A percentile compares a stretch with the other conserved stretches of the same genome.
Evolutionary conservation across 495 filamentous ascomycete species (phyloP).

Genomic region (Tuber magnatum): DNA sequence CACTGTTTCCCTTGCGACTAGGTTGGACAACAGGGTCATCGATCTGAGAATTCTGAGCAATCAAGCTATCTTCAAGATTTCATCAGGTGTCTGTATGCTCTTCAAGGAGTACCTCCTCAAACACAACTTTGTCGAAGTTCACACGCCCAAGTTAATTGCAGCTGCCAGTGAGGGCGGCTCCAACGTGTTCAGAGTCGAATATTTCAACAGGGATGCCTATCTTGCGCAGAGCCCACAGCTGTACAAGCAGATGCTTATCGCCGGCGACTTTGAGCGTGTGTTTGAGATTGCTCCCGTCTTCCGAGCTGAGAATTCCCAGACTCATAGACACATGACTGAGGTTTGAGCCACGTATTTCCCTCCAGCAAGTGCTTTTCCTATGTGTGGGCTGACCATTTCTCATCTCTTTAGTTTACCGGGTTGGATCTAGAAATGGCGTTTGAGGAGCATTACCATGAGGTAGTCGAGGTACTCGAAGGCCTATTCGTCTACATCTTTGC

Average conservation of each 20-base stretch:
- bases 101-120: conserved; percentile 72
- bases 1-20: conserved; percentile 40
- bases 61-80: conserved; percentile 81
- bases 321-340: conserved; percentile 91
- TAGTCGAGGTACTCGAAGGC: conserved; percentile 68
- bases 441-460: conserved; percentile 79
- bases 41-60: conserved; percentile 82
- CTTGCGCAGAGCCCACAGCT: conserved; percentile 91
- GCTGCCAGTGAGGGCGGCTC: conserved; percentile 90
- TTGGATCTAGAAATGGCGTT: conserved; percentile 98
- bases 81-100: conserved; percentile 63
- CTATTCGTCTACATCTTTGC: conserved; percentile 86
- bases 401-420: conserved; percentile 60
- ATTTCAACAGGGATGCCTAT: conserved; percentile 79
- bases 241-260: conserved; percentile 94
- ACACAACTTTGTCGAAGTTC: conserved; percentile 76
- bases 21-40: conserved; percentile 81
- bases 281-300: conserved; percentile 89
- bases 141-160: conserved; percentile 80
- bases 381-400: not conserved
- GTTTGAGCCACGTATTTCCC: conserved; percentile 7
- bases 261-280: conserved; percentile 80
- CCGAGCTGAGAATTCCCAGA: conserved; percentile 94
- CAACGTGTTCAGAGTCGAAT: conserved; percentile 85
- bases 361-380: not conserved